Conservation (phyloP, 1,284 basidiomycete species). For the Pseudozyma tsukubaensis region DNA sequence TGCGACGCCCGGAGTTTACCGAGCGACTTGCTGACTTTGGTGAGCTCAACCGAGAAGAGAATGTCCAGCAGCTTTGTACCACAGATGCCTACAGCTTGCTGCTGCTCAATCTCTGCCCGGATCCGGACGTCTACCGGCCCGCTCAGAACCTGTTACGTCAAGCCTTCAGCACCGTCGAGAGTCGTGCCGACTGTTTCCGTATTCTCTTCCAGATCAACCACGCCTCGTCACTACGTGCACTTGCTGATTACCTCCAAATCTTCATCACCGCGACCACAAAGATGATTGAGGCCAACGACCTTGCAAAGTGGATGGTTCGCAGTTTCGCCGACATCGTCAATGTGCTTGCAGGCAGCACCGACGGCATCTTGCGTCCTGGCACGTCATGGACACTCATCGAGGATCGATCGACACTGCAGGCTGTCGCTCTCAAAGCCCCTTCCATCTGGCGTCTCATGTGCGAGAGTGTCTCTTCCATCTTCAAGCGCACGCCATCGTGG, state of each 20-base stretch:
- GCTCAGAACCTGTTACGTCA: conserved; percentile 58
- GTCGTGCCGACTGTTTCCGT: conserved; percentile 59
- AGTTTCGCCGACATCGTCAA: conserved; percentile 64
- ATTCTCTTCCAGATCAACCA: conserved; percentile 54
- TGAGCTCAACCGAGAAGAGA: conserved; percentile 42
- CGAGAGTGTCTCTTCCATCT: conserved; percentile 59
- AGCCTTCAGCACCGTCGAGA: conserved; percentile 54
- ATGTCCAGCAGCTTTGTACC: conserved; percentile 51
- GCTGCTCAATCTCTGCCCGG: conserved; percentile 54
- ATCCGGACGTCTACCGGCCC: conserved; percentile 49
- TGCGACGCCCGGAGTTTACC: conserved; percentile 43
- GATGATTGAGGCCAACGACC: conserved; percentile 56
- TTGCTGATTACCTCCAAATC: conserved; percentile 44
- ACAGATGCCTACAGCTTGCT: conserved; percentile 46
- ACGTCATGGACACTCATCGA: conserved; percentile 56
- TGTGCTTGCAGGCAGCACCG: conserved; percentile 60
- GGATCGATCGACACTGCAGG: conserved; percentile 26
- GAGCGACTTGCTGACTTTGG: conserved; percentile 46
- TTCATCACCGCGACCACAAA: conserved; percentile 44
- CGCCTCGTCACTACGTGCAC: conserved; percentile 35
- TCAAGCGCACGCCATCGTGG: conserved; percentile 62
- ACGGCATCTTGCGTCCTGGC: conserved; percentile 62
- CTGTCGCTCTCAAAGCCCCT: conserved; percentile 46
- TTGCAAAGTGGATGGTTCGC: conserved; percentile 61
- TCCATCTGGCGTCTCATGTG: conserved; percentile 63